Percentiles rank a stretch among this genome's conserved stretches.
Conservation (phyloP, 2,329 filamentous ascomycete genomes). For the Arthrobotrys megalospora region DNA sequence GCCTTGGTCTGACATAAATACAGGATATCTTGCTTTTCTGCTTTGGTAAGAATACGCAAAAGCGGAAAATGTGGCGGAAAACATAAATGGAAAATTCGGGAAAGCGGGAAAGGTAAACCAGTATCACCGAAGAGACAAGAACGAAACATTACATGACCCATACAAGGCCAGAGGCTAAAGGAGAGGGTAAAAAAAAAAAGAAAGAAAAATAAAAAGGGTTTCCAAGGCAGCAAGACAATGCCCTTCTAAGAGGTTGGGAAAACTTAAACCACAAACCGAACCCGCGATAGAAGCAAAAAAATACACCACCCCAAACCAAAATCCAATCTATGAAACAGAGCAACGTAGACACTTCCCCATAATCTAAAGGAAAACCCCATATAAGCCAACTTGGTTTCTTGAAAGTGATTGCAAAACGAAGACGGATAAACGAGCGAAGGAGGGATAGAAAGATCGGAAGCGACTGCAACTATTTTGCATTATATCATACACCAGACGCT, state of each 20-base stretch:
- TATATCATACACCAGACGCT: constrained; percentile 60
- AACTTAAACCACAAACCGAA: constrained; percentile 62
- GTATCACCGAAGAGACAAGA: constrained; percentile 23
- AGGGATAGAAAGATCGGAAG: constrained; percentile 49
- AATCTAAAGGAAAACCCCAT: constrained; percentile 45
- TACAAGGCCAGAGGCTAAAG: constrained; percentile 10
- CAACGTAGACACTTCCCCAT: constrained; percentile 43
- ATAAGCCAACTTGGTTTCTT: constrained; percentile 30
- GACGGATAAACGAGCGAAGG: constrained; percentile 12
- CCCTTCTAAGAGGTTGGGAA: constrained; percentile 65
- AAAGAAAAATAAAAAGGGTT: constrained; percentile 65
- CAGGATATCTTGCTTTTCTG: constrained; percentile 54
- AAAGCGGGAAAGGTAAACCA: constrained; percentile 16
- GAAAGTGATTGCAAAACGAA: constrained; percentile 29
- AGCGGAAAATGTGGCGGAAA: constrained; percentile 20
- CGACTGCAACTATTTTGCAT: constrained; percentile 59
- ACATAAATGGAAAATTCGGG: constrained; percentile 14
- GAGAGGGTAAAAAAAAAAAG: constrained; percentile 44
- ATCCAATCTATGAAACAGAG: constrained; percentile 55
- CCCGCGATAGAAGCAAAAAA: constrained; percentile 64
- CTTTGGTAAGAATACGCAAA: constrained; percentile 26
- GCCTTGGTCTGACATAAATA: constrained; percentile 43
- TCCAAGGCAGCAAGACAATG: constrained; percentile 67
- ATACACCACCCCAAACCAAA: constrained; percentile 50
- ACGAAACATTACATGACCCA: constrained; percentile 40